Evolutionary conservation across 164 flowering plant genomes (phyloP), one percentile per base, ranked within the genome.

Genomic region (Brasenia schreberi): DNA sequence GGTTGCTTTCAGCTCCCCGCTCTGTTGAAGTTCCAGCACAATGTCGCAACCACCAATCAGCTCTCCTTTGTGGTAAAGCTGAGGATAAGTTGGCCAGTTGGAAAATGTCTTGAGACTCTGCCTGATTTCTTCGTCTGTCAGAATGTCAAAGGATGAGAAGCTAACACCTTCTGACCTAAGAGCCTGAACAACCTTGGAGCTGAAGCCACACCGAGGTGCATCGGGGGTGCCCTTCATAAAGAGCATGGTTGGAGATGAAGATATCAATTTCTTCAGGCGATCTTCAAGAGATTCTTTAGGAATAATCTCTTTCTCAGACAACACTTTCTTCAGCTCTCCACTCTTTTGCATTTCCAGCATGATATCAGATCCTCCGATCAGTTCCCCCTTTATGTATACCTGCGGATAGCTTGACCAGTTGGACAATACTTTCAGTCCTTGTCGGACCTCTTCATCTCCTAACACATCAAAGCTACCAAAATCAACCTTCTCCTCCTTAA

Each of bases 381-480:
- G 89, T 70, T 94, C 98, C 49, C 95, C 90, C 68, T 76, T 81
- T 59, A 90, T 79, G 66, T 94, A 91, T 19, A 91, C 79, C 71
- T 94, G 98, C 16, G 98, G 98, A 66, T 83, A 94, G 73, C 96
- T 91, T 27, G 98, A 91, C 98, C 98, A 94, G 72, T 94, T 94
- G 5, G 98, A 88, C 66, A 80, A 83, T 42, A 85, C 88, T 75
- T 91, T 94, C 5, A 94, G 91, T 43, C 97, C 97, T 79, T 89
- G 96, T 18, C 97, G 87, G 14, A 91, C 93, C 73, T 87, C 96
- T 19, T 89, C 93, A 58, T 94, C 96, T 5, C 88, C 53, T 42
- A 94, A 92, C 45, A 90, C 83, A 72, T 94, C 91, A 66, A 87
- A 94, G 71, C 84, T 87, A 66, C 68, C 70, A 66, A 94, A 89